phyloP scores from a whole-genome alignment of 345 rosid species.

The Bretschneidera sinensis region DNA sequence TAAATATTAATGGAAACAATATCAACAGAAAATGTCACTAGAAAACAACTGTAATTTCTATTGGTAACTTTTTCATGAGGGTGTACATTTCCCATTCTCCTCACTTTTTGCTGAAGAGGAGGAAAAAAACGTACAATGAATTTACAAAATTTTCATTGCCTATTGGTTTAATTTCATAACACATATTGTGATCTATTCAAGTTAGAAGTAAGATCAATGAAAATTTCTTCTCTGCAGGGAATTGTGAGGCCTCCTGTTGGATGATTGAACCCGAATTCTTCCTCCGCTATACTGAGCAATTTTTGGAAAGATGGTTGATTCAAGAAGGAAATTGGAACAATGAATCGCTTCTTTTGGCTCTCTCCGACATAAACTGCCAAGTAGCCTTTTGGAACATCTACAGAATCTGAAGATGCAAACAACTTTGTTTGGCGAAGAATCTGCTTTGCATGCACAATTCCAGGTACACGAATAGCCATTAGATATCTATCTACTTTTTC shows the following conservation, averaged over 20 bases:
- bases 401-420: not conserved
- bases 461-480: constrained; percentile 12
- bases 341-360: constrained; percentile 26
- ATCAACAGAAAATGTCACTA: no score
- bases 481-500: not conserved
- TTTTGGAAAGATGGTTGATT: constrained; percentile 33
- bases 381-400: constrained; percentile 30
- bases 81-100: no score
- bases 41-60: no score
- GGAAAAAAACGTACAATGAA: no score
- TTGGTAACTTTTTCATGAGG: no score
- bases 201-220: constrained; percentile 24
- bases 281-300: constrained; percentile 32
- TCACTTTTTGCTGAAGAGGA: no score
- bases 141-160: no score
- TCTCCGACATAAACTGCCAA: constrained; percentile 36
- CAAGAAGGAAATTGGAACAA: constrained; percentile 33
- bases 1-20: no score
- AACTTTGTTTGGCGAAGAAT: not conserved
- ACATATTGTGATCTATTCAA: no score
- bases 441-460: constrained; percentile 11
- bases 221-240: constrained; percentile 34
- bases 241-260: constrained; percentile 34
- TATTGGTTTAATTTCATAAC: no score
- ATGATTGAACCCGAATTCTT: constrained; percentile 41